Base-by-base conservation (phyloP, 164 flowering plant species). In the Magnolia officinalis region DNA sequence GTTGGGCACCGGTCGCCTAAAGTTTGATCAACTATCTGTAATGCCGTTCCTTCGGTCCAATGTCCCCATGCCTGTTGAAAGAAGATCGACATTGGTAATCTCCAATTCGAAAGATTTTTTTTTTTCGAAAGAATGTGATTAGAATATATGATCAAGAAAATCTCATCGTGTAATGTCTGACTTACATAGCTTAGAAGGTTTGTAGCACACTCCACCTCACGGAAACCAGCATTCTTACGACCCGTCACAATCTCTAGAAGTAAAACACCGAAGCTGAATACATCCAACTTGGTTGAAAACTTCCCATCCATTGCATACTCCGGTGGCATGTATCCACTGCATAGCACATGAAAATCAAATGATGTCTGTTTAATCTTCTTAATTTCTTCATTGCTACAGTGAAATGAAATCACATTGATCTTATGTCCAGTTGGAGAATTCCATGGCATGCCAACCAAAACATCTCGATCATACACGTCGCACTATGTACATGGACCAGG, bases 31-130 rank as follows among this genome's bases (percentile, higher is more conserved):
- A 86, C 63, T 59, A 90, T 5, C 8, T 90, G 86, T 67, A 81
- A 24, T 0, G 58, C 76, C 45, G 49, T 69, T 0, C 78, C 87
- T 63, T 84, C 85, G 9, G 29, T 80, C 88, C 88, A 89, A 9
- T 82, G 61, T 19, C 61, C 16, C 90, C 89, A 89, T 58, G 84
- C 85, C 90, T 89, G 84, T 50, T 7, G 31, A 61, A 63, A 71
- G 3, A 8, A 49, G 24, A 58, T 67, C 49, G 63, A 6, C 55
- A 63, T 19, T 11, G 2, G 6, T 24, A 23, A n/a, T 50, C 20
- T 31, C 8, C 1, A 23, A 20, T 21, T 23, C 24, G 24, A 23
- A 23, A 23, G 24, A 23, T 23, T 23, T 23, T 23, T 23, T 23
- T 23, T 23, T 23, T 23, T 1, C 2, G 4, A 24, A 10, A 72